A percentile compares a stretch with the other conserved stretches of the same genome.
Conservation (phyloP, 2,329 filamentous ascomycete species). For the Colletotrichum echinochloae region DNA sequence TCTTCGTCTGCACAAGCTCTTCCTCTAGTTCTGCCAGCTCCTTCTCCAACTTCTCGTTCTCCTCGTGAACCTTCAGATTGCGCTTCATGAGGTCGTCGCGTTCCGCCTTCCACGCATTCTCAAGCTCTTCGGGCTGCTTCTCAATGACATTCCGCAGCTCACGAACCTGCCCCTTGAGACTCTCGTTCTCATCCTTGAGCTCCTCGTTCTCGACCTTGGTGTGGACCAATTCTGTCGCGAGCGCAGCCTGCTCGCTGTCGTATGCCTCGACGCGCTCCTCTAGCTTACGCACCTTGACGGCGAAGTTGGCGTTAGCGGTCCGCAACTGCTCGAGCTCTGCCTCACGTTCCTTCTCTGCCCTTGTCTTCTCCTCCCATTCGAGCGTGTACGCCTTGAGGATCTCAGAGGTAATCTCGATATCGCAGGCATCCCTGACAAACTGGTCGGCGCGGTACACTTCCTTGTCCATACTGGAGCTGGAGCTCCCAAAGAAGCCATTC, state of each 20-base stretch:
- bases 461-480: conserved; percentile 89
- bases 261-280: conserved; percentile 90
- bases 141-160: conserved; percentile 90
- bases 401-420: conserved; percentile 85
- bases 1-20: conserved; percentile 91
- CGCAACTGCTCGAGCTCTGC: conserved; percentile 82
- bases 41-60: conserved; percentile 89
- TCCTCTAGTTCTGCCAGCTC: conserved; percentile 93
- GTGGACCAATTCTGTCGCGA: conserved; percentile 91
- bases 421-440: conserved; percentile 91
- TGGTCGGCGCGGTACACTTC: conserved; percentile 96
- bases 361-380: conserved; percentile 94
- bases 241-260: conserved; percentile 89
- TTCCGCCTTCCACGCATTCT: conserved; percentile 82
- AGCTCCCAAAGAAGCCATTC: conserved; percentile 96
- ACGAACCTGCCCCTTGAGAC: conserved; percentile 83
- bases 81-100: conserved; percentile 93
- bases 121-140: conserved; percentile 88
- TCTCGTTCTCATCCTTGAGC: conserved; percentile 90
- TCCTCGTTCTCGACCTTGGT: conserved; percentile 95
- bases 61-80: conserved; percentile 93
- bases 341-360: conserved; percentile 84
- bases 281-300: conserved; percentile 82
- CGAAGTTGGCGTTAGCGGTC: conserved; percentile 73
- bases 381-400: conserved; percentile 82